Conservation (phyloP, 164 flowering plant genomes). For the Cinnamomum micranthum region DNA sequence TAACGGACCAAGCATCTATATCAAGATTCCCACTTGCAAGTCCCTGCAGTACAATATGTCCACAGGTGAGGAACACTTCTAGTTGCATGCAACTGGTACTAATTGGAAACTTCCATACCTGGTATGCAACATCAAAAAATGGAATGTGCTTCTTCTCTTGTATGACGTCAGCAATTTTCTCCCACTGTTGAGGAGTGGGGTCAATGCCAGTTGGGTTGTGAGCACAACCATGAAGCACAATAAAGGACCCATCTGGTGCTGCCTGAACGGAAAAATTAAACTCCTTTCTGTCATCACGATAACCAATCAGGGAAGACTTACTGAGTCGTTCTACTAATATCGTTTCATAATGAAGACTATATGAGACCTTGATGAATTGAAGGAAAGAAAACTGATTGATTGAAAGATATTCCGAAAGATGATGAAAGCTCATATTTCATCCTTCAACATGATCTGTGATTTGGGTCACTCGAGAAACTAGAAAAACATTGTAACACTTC, state of each 20-base stretch:
- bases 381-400: too few species aligned
- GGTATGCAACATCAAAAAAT: slow-evolving; percentile 96
- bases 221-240: slow-evolving; percentile 97
- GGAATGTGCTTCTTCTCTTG: slow-evolving; percentile 91
- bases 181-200: slow-evolving; percentile 91
- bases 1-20: slow-evolving; percentile 86
- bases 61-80: slow-evolving; percentile 4
- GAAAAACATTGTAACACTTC: not conserved
- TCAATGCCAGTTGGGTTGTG: slow-evolving; percentile 99
- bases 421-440: too few species aligned
- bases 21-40: slow-evolving; percentile 99
- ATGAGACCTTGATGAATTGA: too few species aligned
- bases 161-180: slow-evolving; percentile 85
- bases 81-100: not conserved
- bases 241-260: slow-evolving; percentile 85
- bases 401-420: too few species aligned
- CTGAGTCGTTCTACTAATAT: too few species aligned
- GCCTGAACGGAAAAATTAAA: slow-evolving; percentile 38
- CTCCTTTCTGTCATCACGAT: too few species aligned
- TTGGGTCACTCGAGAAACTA: not conserved
- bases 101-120: slow-evolving; percentile 40
- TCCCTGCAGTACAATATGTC: slow-evolving; percentile 44
- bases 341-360: too few species aligned
- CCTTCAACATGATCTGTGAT: not conserved
- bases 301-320: too few species aligned